Conservation (phyloP, 805 yeast genomes). For the Pichia rugopelliculosa region DNA sequence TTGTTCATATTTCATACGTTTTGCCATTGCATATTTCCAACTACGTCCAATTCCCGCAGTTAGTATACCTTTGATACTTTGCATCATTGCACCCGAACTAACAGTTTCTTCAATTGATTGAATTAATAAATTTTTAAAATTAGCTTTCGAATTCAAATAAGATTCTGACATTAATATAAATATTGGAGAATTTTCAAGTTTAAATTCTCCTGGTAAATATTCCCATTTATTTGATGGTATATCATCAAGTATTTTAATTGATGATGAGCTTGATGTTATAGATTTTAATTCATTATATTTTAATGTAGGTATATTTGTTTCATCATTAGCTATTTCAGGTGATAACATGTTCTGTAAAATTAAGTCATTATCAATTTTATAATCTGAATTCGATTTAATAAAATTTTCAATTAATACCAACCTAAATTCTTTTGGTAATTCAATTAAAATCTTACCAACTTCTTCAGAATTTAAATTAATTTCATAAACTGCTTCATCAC, state of each 20-base stretch:
- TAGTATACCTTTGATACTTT: conserved; percentile 73
- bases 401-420: conserved; percentile 29
- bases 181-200: conserved; percentile 4
- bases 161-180: background rate
- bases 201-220: conserved; percentile 22
- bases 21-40: conserved; percentile 68
- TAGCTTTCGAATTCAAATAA: background rate
- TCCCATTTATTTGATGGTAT: conserved; percentile 30
- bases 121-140: background rate
- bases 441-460: conserved; percentile 34
- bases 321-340: background rate
- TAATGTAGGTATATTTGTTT: background rate
- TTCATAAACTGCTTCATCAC: conserved; percentile 14
- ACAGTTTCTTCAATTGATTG: conserved; percentile 49
- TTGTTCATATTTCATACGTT: conserved; percentile 33
- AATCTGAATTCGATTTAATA: conserved; percentile 15
- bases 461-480: conserved; percentile 30
- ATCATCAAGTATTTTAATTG: conserved; percentile 15
- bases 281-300: conserved; percentile 6
- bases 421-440: conserved; percentile 47
- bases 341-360: background rate
- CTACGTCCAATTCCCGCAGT: conserved; percentile 81
- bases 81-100: conserved; percentile 60
- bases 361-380: conserved; percentile 11
- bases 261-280: conserved; percentile 11